Base-by-base conservation (phyloP, 108 stramenopile species). In the Aurantiochytrium sp. region DNA sequence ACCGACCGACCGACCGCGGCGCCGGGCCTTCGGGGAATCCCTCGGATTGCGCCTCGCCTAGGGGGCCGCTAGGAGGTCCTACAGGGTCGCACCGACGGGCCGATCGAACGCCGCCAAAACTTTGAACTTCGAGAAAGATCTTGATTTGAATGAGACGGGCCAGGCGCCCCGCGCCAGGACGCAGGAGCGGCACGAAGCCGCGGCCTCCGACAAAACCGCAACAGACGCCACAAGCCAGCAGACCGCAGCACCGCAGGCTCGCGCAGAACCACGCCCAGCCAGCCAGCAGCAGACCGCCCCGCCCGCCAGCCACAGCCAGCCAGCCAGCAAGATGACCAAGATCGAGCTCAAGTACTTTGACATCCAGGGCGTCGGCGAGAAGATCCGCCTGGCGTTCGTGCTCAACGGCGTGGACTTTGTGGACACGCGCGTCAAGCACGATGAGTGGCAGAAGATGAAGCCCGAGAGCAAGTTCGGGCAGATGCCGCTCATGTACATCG, bases 301-400 rank as follows among this genome's bases (percentile, higher is more conserved):
- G 17, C 17, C 17, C 15, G 50, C 1, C 15, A 52, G 50, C 17
- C 6, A 50, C n/a, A n/a, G n/a, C 52, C 87, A 37, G 54, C 89
- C 10, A 69, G 89, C 34, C 90, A 91, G 12, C 54, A 94, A 24
- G 94, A 95, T 73, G 89, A 91, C 59, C 69, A 89, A 89, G 68
- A 88, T 93, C 81, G 91, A 92, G 53, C 86, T 95, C 19, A 89
- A 92, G 17, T 95, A 95, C 92, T 95, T 95, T 36, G 88, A 89
- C 55, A 94, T 95, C 87, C 92, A 93, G 68, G 95, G 93, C 42
- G 90, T 87, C 4, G 95, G 92, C 30, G 95, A 95, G 68, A 91
- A 87, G 54, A 87, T 94, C 17, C 92, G 94, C 41, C 73, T 95
- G 15, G 93, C 93, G 3, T 86, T 94, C 30, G 45, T 91, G 37